Conservation (phyloP, 305 asterid genomes). For the Fraxinus xanthoxyloides region DNA sequence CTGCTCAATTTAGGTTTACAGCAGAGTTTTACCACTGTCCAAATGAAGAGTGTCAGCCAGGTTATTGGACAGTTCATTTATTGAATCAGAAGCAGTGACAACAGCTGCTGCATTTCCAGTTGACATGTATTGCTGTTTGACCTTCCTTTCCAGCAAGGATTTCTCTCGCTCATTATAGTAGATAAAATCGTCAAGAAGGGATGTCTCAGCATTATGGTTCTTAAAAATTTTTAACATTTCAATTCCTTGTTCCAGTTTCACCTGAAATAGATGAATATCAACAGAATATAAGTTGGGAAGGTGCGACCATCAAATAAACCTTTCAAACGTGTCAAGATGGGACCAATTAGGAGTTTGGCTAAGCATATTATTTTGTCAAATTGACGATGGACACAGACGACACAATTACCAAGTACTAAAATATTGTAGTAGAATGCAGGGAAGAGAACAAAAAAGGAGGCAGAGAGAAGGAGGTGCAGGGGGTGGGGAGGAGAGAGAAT, state of each 20-base stretch:
- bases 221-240: constrained; percentile 92
- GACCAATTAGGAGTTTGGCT: neutral
- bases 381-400: neutral
- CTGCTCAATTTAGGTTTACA: constrained; percentile 51
- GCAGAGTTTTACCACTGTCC: constrained; percentile 55
- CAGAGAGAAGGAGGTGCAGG: neutral
- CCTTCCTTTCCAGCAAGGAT: constrained; percentile 72
- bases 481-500: neutral
- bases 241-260: constrained; percentile 80
- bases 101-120: constrained; percentile 42
- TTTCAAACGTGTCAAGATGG: neutral
- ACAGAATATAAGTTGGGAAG: constrained; percentile 14
- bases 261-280: constrained; percentile 45
- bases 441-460: neutral
- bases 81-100: constrained; percentile 47
- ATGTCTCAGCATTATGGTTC: constrained; percentile 77
- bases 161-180: constrained; percentile 92
- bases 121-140: constrained; percentile 56
- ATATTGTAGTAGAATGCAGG: neutral
- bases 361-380: neutral
- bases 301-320: neutral
- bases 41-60: constrained; percentile 67
- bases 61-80: constrained; percentile 74
- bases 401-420: neutral
- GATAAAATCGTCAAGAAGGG: constrained; percentile 86